phyloP scores from a whole-genome alignment of 768 basidiomycete species.

The Termitomyces sp. region DNA sequence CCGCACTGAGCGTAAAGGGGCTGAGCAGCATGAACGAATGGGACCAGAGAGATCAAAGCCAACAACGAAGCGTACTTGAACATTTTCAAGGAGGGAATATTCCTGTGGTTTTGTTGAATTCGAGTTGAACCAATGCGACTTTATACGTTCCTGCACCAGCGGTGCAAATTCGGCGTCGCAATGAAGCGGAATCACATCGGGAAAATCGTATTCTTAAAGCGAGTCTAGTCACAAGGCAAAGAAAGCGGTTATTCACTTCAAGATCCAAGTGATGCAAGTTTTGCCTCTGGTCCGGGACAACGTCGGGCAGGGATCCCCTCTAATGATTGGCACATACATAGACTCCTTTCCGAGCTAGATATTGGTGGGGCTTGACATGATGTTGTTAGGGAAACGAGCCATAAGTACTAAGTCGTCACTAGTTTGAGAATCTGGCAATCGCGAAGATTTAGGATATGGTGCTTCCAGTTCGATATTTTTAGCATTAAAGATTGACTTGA shows the following conservation, averaged over 20 bases:
- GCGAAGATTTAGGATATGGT: neutral
- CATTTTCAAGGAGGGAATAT: slow-evolving; percentile 23
- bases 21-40: slow-evolving; percentile 37
- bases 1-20: slow-evolving; percentile 49
- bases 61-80: slow-evolving; percentile 40
- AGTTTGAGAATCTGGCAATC: neutral
- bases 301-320: slow-evolving; percentile 8
- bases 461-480: neutral
- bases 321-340: neutral
- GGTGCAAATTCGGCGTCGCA: slow-evolving; percentile 30
- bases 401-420: neutral
- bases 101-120: slow-evolving; percentile 6
- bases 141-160: slow-evolving; percentile 11
- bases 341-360: neutral
- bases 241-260: slow-evolving; percentile 19
- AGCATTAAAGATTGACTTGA: neutral
- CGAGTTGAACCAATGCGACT: neutral
- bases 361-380: neutral
- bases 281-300: slow-evolving; percentile 17
- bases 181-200: slow-evolving; percentile 28
- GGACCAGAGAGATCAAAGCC: slow-evolving; percentile 35
- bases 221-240: slow-evolving; percentile 21
- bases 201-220: slow-evolving; percentile 2
- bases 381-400: neutral
- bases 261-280: slow-evolving; percentile 3